Conservation (phyloP, 805 yeast genomes). For the Candida pini region DNA sequence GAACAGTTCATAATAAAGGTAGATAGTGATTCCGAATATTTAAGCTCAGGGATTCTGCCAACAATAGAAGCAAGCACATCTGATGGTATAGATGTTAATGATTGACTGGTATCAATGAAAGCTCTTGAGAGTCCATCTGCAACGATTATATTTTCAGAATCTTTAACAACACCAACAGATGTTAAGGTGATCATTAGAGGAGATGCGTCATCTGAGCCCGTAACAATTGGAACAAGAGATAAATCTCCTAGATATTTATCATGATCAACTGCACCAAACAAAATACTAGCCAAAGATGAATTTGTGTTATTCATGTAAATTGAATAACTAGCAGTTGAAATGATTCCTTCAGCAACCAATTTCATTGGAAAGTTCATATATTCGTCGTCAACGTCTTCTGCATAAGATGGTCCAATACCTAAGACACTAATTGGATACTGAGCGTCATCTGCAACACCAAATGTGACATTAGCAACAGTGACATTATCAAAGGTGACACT, state of each 20-base stretch:
- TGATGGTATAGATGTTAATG: slow-evolving; percentile 41
- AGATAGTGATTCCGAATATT: slow-evolving; percentile 35
- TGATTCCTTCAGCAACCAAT: slow-evolving; percentile 53
- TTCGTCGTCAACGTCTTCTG: too few species aligned
- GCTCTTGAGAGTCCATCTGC: slow-evolving; percentile 32
- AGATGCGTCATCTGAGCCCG: slow-evolving; percentile 39
- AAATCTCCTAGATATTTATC: slow-evolving; percentile 53
- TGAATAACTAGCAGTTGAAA: slow-evolving; percentile 53
- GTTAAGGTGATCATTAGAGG: slow-evolving; percentile 46
- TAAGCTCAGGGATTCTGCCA: slow-evolving; percentile 31
- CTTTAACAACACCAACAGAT: slow-evolving; percentile 26
- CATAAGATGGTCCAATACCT: too few species aligned
- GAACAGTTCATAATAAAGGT: slow-evolving; percentile 44
- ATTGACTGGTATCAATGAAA: slow-evolving; percentile 54
- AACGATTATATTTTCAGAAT: slow-evolving; percentile 15
- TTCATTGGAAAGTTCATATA: slow-evolving; percentile 66
- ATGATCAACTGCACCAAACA: slow-evolving; percentile 71
- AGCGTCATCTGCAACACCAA: slow-evolving; percentile 69
- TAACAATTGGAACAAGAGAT: slow-evolving; percentile 45
- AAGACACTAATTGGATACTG: slow-evolving; percentile 65
- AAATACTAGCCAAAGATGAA: slow-evolving; percentile 43
- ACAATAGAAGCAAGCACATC: slow-evolving; percentile 23
- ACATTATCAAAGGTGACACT: slow-evolving; percentile 45
- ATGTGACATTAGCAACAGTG: slow-evolving; percentile 44
- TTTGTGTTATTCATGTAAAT: slow-evolving; percentile 46